These are phyloP conservation scores for Pascua sp. DNA, from an alignment of 1,284 basidiomycete genomes.

Conservation along the genomic window DNA sequence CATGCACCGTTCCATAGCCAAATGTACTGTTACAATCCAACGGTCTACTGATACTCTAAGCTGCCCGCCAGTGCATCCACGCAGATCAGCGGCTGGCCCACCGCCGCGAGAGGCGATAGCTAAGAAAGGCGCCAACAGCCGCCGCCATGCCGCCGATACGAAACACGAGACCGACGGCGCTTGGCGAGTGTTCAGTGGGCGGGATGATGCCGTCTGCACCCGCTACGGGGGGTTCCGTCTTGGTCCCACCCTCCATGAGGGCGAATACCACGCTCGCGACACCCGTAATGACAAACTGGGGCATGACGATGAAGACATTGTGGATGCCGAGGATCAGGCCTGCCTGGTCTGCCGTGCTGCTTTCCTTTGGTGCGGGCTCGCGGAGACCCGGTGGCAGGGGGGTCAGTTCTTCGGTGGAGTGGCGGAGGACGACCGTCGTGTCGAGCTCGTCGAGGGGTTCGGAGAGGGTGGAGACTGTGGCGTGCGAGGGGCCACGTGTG, in stretches of 20 bases:
- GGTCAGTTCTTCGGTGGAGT: slow-evolving; percentile 27
- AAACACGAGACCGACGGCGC: slow-evolving; percentile 17
- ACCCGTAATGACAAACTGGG: slow-evolving; percentile 56
- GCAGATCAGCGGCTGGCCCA: slow-evolving; percentile 6
- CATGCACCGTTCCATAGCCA: too few relatives aligned
- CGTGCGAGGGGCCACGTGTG: slow-evolving; percentile 2
- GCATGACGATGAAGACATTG: slow-evolving; percentile 77
- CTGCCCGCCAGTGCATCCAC: too few relatives aligned
- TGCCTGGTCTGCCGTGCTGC: slow-evolving; percentile 66
- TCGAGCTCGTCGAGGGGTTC: slow-evolving; percentile 13
- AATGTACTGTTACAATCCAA: too few relatives aligned
- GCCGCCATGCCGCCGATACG: slow-evolving; percentile 17
- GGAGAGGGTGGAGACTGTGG: not conserved
- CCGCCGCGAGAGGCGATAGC: slow-evolving; percentile 12
- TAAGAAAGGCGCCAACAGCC: slow-evolving; percentile 14
- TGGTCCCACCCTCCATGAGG: slow-evolving; percentile 45
- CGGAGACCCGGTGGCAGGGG: not conserved
- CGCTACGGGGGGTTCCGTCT: not conserved
- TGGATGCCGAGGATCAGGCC: slow-evolving; percentile 91
- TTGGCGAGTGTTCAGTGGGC: slow-evolving; percentile 1
- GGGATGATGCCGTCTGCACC: too few relatives aligned
- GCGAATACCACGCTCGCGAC: slow-evolving; percentile 53
- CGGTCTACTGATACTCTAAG: too few relatives aligned
- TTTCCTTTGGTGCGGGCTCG: not conserved
- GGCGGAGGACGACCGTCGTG: slow-evolving; percentile 38